Evolutionary conservation across 129 eudicot species (phyloP).

Genomic region (carrot (Daucus carota)): DNA sequence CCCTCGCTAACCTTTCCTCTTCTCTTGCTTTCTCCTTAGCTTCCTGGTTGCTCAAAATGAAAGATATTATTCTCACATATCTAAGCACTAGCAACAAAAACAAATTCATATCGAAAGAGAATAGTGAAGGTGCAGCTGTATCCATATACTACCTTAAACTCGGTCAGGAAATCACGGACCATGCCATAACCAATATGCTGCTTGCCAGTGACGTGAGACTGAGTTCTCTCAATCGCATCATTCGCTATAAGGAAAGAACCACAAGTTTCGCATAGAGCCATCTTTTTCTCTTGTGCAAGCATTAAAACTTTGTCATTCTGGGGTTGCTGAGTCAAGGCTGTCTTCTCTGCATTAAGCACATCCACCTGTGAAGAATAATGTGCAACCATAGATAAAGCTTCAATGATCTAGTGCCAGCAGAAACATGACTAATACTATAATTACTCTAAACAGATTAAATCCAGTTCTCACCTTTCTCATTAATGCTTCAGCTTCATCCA

Average conservation of each 20-base stretch:
- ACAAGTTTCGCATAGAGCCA: slow-evolving; percentile 95
- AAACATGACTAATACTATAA: too few relatives aligned
- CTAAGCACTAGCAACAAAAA: too few relatives aligned
- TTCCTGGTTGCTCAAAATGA: slow-evolving; percentile 34
- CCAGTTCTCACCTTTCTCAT: slow-evolving; percentile 70
- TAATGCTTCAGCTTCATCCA: slow-evolving; percentile 99
- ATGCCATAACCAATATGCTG: slow-evolving; percentile 93
- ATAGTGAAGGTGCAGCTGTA: too few relatives aligned
- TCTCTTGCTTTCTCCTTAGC: slow-evolving; percentile 91
- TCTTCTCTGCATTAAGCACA: slow-evolving; percentile 75
- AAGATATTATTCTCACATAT: too few relatives aligned
- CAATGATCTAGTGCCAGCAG: too few relatives aligned
- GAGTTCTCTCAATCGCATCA: slow-evolving; percentile 94
- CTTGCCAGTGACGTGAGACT: slow-evolving; percentile 94
- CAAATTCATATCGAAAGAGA: too few relatives aligned
- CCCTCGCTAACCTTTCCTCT: slow-evolving; percentile 83
- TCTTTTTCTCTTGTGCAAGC: slow-evolving; percentile 91
- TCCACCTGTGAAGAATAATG: slow-evolving; percentile 59
- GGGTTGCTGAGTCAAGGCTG: slow-evolving; percentile 61
- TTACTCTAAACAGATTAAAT: too few relatives aligned
- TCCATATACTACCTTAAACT: slow-evolving; percentile 76
- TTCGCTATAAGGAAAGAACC: slow-evolving; percentile 94
- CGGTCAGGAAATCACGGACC: slow-evolving; percentile 74
- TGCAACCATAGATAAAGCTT: not conserved
- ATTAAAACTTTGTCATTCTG: slow-evolving; percentile 54